A percentile compares a stretch with the other conserved stretches of the same genome.
Conservation (phyloP, 768 basidiomycete genomes). For the Suillus lakei region DNA sequence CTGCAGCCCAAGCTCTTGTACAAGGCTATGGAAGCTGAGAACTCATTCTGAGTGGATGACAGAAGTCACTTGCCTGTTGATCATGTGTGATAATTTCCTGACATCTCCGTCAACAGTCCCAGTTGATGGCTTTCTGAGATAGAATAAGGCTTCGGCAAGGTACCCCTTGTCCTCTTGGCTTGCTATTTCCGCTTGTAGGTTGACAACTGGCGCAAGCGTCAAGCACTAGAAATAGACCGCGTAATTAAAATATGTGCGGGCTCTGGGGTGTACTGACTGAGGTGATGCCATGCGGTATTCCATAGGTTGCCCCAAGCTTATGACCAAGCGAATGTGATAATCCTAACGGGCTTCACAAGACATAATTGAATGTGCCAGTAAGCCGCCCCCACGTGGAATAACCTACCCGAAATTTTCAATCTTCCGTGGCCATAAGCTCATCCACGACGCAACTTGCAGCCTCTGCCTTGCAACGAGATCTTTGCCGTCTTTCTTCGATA, state of each 20-base stretch:
- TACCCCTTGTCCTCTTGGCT: slow-evolving; percentile 65
- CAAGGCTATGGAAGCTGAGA: slow-evolving; percentile 49
- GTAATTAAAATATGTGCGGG: slow-evolving; percentile 6
- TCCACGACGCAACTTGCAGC: slow-evolving; percentile 78
- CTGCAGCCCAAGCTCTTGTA: slow-evolving; percentile 60
- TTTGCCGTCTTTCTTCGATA: slow-evolving; percentile 60
- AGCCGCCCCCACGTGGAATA: background rate
- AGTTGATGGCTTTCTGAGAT: slow-evolving; percentile 60
- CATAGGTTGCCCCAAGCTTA: slow-evolving; percentile 71
- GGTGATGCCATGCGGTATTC: slow-evolving; percentile 83
- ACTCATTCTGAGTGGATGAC: background rate
- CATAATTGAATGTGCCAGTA: slow-evolving; percentile 3
- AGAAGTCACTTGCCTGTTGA: slow-evolving; percentile 51
- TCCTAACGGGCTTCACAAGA: slow-evolving; percentile 57
- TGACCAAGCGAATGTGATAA: slow-evolving; percentile 80
- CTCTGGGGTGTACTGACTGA: slow-evolving; percentile 52
- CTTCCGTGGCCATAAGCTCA: slow-evolving; percentile 75
- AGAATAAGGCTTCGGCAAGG: slow-evolving; percentile 60
- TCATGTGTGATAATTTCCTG: slow-evolving; percentile 52
- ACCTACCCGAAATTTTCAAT: slow-evolving; percentile 57
- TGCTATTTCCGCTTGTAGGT: slow-evolving; percentile 59
- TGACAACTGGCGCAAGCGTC: slow-evolving; percentile 68
- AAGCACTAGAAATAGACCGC: slow-evolving; percentile 55
- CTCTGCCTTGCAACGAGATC: slow-evolving; percentile 66
- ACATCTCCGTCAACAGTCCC: slow-evolving; percentile 71